A percentile compares a stretch with the other conserved stretches of the same genome.
Conservation (phyloP, 1,284 basidiomycete genomes). For the Ganoderma meredithae region DNA sequence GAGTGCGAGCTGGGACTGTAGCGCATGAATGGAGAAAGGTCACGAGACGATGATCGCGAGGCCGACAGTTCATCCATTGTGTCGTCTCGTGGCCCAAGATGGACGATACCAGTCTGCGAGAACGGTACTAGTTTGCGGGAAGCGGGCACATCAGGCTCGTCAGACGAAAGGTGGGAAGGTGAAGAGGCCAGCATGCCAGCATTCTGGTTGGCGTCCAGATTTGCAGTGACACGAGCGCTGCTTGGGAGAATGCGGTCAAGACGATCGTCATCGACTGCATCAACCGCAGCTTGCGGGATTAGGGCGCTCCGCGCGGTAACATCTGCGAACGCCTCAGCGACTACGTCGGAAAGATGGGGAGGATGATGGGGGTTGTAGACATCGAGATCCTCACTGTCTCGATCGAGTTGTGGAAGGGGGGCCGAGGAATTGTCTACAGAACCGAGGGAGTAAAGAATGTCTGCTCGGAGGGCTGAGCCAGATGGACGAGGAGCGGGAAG, state of each 20-base stretch:
- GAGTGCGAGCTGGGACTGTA: constrained; percentile 22
- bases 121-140: constrained; percentile 30
- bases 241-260: neutral
- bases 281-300: constrained; percentile 11
- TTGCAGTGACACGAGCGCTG: neutral
- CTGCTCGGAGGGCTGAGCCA: constrained; percentile 8
- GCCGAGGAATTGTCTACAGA: constrained; percentile 34
- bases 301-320: constrained; percentile 19
- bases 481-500: constrained; percentile 11
- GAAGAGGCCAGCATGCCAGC: neutral
- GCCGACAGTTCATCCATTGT: constrained; percentile 24
- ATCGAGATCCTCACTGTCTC: neutral
- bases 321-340: constrained; percentile 39
- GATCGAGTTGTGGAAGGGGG: constrained; percentile 16
- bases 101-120: constrained; percentile 58
- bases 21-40: constrained; percentile 31
- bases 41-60: constrained; percentile 27
- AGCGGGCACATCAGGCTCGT: neutral
- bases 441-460: constrained; percentile 29
- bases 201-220: neutral
- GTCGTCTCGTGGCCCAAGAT: constrained; percentile 50
- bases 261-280: neutral
- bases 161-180: neutral
- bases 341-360: constrained; percentile 40
- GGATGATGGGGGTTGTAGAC: constrained; percentile 40